Evolutionary conservation across 257 asterid species (phyloP).

Genomic region (Verbena officinalis): DNA sequence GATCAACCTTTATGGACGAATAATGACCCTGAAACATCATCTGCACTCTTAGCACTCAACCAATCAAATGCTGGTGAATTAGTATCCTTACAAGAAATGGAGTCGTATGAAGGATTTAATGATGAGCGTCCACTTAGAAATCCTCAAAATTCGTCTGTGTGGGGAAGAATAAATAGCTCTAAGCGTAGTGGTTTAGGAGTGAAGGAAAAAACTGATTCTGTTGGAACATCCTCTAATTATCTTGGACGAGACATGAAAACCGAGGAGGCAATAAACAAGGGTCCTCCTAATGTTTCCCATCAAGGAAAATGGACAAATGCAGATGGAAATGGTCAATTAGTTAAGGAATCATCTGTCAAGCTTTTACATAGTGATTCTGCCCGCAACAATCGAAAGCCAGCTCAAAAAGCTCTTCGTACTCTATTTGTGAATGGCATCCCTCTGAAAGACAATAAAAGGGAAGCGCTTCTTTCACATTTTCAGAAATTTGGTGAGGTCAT

Average conservation of each 20-base stretch:
- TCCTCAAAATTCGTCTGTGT: conserved; percentile 69
- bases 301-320: conserved; percentile 47
- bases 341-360: conserved; percentile 52
- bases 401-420: conserved; percentile 79
- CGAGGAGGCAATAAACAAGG: conserved; percentile 37
- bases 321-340: conserved; percentile 46
- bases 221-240: conserved; percentile 45
- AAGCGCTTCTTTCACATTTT: conserved; percentile 89
- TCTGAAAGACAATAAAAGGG: conserved; percentile 80
- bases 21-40: conserved; percentile 65
- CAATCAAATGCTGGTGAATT: conserved; percentile 54
- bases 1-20: conserved; percentile 95
- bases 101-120: conserved; percentile 52
- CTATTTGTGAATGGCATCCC: conserved; percentile 84
- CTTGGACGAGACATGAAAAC: conserved; percentile 45
- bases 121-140: conserved; percentile 45
- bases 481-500: conserved; percentile 86
- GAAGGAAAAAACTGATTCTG: conserved; percentile 50
- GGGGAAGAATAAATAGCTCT: conserved; percentile 71
- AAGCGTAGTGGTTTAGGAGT: conserved; percentile 49
- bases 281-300: conserved; percentile 38
- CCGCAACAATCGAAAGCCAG: conserved; percentile 56
- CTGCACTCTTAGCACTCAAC: conserved; percentile 52
- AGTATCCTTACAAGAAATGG: conserved; percentile 42
- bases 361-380: conserved; percentile 52